phyloP scores from a whole-genome alignment of 148 eudicot genomes.

The Rhododendron kiyosumense region DNA sequence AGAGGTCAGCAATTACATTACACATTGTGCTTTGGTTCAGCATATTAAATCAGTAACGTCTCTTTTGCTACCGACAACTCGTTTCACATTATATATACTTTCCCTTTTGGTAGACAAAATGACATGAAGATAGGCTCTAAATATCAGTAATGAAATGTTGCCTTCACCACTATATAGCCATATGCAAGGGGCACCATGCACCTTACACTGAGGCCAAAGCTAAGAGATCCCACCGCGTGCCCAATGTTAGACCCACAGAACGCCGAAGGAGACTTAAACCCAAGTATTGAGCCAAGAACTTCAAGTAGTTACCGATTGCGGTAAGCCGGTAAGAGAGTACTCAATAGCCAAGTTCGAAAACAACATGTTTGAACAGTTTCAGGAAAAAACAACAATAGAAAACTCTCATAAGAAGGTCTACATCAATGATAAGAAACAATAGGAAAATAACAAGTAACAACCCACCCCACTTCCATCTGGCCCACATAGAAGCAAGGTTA shows the following conservation, averaged over 20 bases:
- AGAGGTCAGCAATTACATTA: background rate
- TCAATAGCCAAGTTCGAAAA: background rate
- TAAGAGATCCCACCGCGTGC: background rate
- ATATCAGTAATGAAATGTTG: background rate
- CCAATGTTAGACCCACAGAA: background rate
- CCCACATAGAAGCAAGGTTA: slow-evolving; percentile 10
- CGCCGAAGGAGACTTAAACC: background rate
- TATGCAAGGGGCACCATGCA: background rate
- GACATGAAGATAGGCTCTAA: background rate
- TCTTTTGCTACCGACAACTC: background rate
- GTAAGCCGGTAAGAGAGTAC: background rate
- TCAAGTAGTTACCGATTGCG: background rate
- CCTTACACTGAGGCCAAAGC: background rate
- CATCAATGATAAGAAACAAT: background rate
- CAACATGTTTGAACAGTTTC: background rate
- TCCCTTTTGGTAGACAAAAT: background rate
- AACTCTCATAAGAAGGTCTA: background rate
- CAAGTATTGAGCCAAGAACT: background rate
- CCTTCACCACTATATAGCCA: background rate
- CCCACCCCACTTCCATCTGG: slow-evolving; percentile 18
- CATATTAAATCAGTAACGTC: background rate
- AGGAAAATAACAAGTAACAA: slow-evolving; percentile 12
- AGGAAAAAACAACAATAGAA: background rate
- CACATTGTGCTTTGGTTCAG: background rate
- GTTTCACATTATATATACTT: background rate